Conservation (phyloP, 2,329 filamentous ascomycete genomes). For the Xylariaceae sp. region DNA sequence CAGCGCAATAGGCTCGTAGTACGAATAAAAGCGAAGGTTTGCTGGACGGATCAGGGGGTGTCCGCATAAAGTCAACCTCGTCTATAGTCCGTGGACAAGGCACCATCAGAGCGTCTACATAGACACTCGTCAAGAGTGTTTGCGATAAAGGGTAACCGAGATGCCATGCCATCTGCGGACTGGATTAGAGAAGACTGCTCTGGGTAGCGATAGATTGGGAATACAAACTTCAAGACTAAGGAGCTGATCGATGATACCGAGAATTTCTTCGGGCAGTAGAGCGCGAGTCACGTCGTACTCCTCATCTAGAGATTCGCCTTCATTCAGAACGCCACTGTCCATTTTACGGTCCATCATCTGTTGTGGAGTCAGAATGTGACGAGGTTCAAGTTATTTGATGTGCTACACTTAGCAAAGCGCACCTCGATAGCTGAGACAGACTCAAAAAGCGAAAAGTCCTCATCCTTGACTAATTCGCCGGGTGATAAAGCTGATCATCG, state of each 20-base stretch:
- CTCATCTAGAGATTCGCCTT: constrained; percentile 77
- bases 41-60: constrained; percentile 29
- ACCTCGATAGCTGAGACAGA: constrained; percentile 81
- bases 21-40: constrained; percentile 55
- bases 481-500: constrained; percentile 59
- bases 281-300: constrained; percentile 69
- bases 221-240: constrained; percentile 73
- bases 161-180: constrained; percentile 82
- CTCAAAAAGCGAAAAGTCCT: constrained; percentile 88
- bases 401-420: constrained; percentile 6
- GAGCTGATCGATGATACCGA: constrained; percentile 93
- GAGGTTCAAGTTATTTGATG: background rate
- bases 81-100: constrained; percentile 61
- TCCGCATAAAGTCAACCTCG: constrained; percentile 58
- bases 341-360: constrained; percentile 99
- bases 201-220: background rate
- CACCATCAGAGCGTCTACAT: constrained; percentile 78
- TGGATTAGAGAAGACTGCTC: constrained; percentile 4
- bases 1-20: constrained; percentile 81
- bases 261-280: constrained; percentile 70
- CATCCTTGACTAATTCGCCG: constrained; percentile 90
- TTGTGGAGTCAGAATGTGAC: background rate
- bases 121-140: constrained; percentile 87
- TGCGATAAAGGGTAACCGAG: constrained; percentile 93
- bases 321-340: constrained; percentile 83